Evolutionary conservation across 164 flowering plant species (phyloP).

Genomic region (Aristolochia contorta): DNA sequence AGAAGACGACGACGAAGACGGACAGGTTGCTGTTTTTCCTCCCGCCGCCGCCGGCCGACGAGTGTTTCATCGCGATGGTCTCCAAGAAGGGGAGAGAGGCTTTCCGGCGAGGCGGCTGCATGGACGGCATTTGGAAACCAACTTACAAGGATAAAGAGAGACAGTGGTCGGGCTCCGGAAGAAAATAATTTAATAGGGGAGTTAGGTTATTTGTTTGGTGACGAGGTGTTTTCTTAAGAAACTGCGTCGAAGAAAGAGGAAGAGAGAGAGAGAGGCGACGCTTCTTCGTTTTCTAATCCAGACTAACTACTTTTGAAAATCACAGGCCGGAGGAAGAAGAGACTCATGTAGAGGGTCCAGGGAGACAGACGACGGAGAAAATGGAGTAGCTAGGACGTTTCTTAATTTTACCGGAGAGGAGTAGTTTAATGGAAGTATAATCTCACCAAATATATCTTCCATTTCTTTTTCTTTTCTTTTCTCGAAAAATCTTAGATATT

Average conservation of each 20-base stretch:
- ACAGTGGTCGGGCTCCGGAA: background rate
- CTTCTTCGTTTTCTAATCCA: background rate
- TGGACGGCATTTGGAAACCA: constrained; percentile 9
- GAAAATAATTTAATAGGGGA: background rate
- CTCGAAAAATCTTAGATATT: too few relatives aligned
- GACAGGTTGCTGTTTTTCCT: constrained; percentile 62
- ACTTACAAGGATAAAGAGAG: background rate
- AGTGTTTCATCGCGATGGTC: constrained; percentile 44
- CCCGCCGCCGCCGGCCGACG: constrained; percentile 5
- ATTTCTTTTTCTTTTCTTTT: too few relatives aligned
- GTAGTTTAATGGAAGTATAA: background rate
- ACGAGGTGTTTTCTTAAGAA: constrained; percentile 1
- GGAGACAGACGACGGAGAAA: too few relatives aligned
- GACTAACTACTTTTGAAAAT: background rate
- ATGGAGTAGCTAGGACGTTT: background rate
- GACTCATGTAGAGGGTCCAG: too few relatives aligned
- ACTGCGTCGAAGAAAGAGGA: too few relatives aligned
- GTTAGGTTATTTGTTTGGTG: constrained; percentile 5
- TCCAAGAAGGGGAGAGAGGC: constrained; percentile 22
- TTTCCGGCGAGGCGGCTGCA: constrained; percentile 61
- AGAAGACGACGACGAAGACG: constrained; percentile 54
- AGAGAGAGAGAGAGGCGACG: background rate
- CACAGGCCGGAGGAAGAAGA: background rate
- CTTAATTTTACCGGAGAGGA: background rate
- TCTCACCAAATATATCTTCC: too few relatives aligned